Percentiles rank a stretch among this genome's conserved stretches.
Evolutionary conservation across 371 early-diverging fungal species (phyloP).

Genomic region (Smittium mucronatum): DNA sequence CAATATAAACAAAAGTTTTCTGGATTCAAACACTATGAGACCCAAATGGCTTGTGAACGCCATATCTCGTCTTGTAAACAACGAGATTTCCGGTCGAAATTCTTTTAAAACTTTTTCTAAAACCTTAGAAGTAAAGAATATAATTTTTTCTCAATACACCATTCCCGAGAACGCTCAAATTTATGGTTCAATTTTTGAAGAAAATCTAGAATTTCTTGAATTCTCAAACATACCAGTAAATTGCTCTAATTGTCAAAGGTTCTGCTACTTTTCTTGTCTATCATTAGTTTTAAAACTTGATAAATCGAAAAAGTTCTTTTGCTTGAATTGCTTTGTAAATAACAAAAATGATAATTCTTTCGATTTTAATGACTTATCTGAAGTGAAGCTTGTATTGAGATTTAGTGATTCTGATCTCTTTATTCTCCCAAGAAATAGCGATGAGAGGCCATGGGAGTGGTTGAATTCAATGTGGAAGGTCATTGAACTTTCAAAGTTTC

Average conservation of each 20-base stretch:
- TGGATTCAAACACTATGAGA: constrained; percentile 10
- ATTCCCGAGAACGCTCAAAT: constrained; percentile 20
- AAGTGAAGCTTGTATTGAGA: neutral
- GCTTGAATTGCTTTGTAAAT: constrained; percentile 25
- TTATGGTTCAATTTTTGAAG: constrained; percentile 12
- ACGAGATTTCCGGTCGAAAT: constrained; percentile 43
- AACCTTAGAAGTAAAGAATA: constrained; percentile 34
- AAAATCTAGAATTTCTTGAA: constrained; percentile 54
- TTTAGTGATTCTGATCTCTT: neutral
- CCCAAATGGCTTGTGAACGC: constrained; percentile 38
- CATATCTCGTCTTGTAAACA: constrained; percentile 39
- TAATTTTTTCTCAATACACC: constrained; percentile 41
- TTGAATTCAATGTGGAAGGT: neutral
- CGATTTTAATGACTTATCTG: constrained; percentile 2
- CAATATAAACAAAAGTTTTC: constrained; percentile 38
- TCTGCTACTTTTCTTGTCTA: constrained; percentile 43
- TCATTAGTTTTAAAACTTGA: constrained; percentile 42
- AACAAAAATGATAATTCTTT: constrained; percentile 18
- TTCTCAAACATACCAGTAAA: constrained; percentile 58
- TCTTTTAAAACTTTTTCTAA: constrained; percentile 30
- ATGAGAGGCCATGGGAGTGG: constrained; percentile 11
- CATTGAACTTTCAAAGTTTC: neutral
- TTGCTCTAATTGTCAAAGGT: constrained; percentile 42
- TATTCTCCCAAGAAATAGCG: neutral
- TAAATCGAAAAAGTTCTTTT: constrained; percentile 2